Evolutionary conservation across 805 yeast genomes (phyloP).

Genomic region (Candida namnaoensis): DNA sequence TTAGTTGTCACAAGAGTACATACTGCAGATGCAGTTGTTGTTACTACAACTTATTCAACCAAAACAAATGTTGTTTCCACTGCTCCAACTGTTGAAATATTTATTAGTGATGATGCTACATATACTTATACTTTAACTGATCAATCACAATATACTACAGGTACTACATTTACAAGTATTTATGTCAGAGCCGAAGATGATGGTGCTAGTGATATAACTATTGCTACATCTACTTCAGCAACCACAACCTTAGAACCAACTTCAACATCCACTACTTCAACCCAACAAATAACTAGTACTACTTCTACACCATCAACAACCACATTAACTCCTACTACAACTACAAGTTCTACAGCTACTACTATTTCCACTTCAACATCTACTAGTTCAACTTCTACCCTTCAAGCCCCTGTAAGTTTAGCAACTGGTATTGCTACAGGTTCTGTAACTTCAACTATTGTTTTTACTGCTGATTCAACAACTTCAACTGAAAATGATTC

Average conservation of each 20-base stretch:
- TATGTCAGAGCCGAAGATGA: slow-evolving; percentile 8
- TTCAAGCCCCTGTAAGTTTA: slow-evolving; percentile 22
- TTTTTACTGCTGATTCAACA: slow-evolving; percentile 14
- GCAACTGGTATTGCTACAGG: slow-evolving; percentile 18
- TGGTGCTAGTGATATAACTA: slow-evolving; percentile 2
- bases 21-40: slow-evolving; percentile 47
- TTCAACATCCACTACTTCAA: slow-evolving; percentile 9
- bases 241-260: not conserved
- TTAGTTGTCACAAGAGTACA: slow-evolving; percentile 41
- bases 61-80: slow-evolving; percentile 23
- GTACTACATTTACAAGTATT: slow-evolving; percentile 25
- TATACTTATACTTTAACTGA: slow-evolving; percentile 28
- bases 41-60: slow-evolving; percentile 31
- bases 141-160: slow-evolving; percentile 22
- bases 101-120: slow-evolving; percentile 27
- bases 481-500: slow-evolving; percentile 22
- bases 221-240: slow-evolving; percentile 1
- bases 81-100: slow-evolving; percentile 31
- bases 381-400: slow-evolving; percentile 9
- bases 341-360: slow-evolving; percentile 7
- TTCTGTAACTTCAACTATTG: slow-evolving; percentile 20
- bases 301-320: slow-evolving; percentile 10
- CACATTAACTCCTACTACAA: slow-evolving; percentile 8
- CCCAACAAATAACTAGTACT: slow-evolving; percentile 4
- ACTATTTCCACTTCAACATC: slow-evolving; percentile 8